Base-by-base conservation (phyloP, 306 rosid genomes). In the Trifolium pratense region DNA sequence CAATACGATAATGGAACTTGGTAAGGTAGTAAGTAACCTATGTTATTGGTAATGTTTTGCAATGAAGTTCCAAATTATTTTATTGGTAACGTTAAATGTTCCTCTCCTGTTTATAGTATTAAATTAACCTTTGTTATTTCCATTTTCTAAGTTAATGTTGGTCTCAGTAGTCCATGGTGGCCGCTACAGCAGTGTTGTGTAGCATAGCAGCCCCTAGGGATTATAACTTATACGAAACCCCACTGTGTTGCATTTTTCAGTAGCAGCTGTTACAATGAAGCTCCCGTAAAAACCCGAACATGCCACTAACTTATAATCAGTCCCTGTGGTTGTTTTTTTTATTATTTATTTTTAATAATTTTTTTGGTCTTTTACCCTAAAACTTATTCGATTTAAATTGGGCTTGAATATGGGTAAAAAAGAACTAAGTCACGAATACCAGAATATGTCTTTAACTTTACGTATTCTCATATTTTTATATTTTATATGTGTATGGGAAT, bases 51-150 rank as follows among this genome's bases (percentile, higher is more conserved):
- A 46, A 46, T 51, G 60, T 55, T 55, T 21, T 55, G 60, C 3
- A 55, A 2, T 20, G 60, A 55, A 3, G 32, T 58, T 58, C 53
- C 4, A 21, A 66, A 49, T 42, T 53, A 59, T 73, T 65, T 26
- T 76, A 43, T 52, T 16, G 79, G 21, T 51, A 57, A 69, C 16
- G 58, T 45, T 62, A 25, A 7, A 55, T 58, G 71, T 73, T 71
- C 37, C 53, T 77, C 65, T 74, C 56, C 6, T 14, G 73, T 39
- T 37, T 65, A 23, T 37, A 15, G 14, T 39, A 21, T 17, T 56
- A 6, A 49, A 76, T 60, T 63, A 61, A 18, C 21, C 9, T 5
- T 17, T 52, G 43, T 51, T 29, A n/a, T 71, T 49, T 51, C 21
- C 51, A 5, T 71, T 75, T 69, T 65, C 31, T 34, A 59, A 46